Evolutionary conservation across 2,329 filamentous ascomycete species (phyloP), one percentile per base, ranked within the genome.

Genomic region (Basipetospora sp.): DNA sequence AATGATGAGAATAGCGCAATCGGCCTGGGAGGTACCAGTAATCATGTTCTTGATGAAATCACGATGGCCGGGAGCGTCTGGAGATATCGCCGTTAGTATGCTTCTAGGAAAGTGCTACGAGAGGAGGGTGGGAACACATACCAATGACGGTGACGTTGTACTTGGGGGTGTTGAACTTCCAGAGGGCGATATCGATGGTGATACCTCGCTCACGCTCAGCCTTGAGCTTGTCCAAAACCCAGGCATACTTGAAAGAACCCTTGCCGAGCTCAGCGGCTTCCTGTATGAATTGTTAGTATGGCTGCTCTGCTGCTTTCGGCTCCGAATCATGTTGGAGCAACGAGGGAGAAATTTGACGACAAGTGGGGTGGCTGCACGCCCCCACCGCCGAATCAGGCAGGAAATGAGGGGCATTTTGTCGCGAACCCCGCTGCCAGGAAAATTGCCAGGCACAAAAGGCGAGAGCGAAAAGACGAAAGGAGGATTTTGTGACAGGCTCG

Each of bases 31-130:
- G 63, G 90, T 96, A 87, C 90, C 90, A 81, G 90, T 96, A 69
- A 98, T 98, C 90, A 98, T 98, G 87, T 96, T 98, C 88, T 98
- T 98, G 85, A 98, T 96, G 79, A 96, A 98, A 65, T 98, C 90
- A 90, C 90, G 88, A 73, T 98, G 90, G 71, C 90, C 90, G 60
- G 90, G 90, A 67, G 90, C 90, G 62, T 98, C 84, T 81, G 52
- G 40, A 30, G 5, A 33, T 11, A 8, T n/a, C n/a, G n/a, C n/a
- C n/a, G n/a, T n/a, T n/a, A 13, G 2, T 0, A 5, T n/a, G n/a
- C 45, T 46, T 42, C 31, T 20, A n/a, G 11, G 13, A 11, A 31
- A 15, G 36, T 50, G 43, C 9, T 17, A 31, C 10, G 13, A 32
- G 15, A 30, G n/a, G 3, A 34, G 8, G 14, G 10, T 39, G 26